These are phyloP conservation scores for Monilinia vaccinii-corymbosi DNA, from an alignment of 2,329 filamentous ascomycete genomes.

Conservation along the genomic window DNA sequence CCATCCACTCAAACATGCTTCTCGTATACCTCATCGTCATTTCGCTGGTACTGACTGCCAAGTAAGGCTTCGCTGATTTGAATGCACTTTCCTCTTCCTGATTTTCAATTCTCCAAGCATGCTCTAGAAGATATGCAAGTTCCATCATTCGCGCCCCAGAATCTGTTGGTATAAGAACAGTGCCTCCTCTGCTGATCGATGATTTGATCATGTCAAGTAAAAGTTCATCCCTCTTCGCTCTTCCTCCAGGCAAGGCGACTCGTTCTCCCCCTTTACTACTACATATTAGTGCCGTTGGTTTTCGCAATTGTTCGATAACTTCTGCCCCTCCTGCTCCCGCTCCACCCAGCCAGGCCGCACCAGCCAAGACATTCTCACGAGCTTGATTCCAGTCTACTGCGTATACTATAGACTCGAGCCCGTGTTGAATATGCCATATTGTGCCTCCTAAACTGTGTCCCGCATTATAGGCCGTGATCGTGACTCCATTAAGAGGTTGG, in stretches of 20 bases:
- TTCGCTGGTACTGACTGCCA: slow-evolving; percentile 78
- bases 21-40: slow-evolving; percentile 85
- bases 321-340: slow-evolving; percentile 73
- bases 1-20: slow-evolving; percentile 99
- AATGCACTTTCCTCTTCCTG: slow-evolving; percentile 43
- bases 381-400: slow-evolving; percentile 98
- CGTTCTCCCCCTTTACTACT: slow-evolving; percentile 74
- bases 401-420: slow-evolving; percentile 93
- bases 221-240: slow-evolving; percentile 75
- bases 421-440: slow-evolving; percentile 98
- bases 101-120: slow-evolving; percentile 70
- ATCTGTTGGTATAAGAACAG: slow-evolving; percentile 87
- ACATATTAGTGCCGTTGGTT: slow-evolving; percentile 89
- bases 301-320: slow-evolving; percentile 86
- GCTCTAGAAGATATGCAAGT: slow-evolving; percentile 83
- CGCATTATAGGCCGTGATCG: slow-evolving; percentile 92
- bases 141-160: slow-evolving; percentile 93
- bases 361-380: slow-evolving; percentile 88
- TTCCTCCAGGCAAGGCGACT: slow-evolving; percentile 59
- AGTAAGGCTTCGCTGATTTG: slow-evolving; percentile 55
- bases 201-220: slow-evolving; percentile 73
- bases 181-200: slow-evolving; percentile 74
- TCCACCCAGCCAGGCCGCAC: slow-evolving; percentile 86
- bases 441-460: slow-evolving; percentile 94
- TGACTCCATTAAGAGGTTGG: slow-evolving; percentile 84